Conservation (phyloP, 202 grass and related monocot species). For the Panicum virgatum region DNA sequence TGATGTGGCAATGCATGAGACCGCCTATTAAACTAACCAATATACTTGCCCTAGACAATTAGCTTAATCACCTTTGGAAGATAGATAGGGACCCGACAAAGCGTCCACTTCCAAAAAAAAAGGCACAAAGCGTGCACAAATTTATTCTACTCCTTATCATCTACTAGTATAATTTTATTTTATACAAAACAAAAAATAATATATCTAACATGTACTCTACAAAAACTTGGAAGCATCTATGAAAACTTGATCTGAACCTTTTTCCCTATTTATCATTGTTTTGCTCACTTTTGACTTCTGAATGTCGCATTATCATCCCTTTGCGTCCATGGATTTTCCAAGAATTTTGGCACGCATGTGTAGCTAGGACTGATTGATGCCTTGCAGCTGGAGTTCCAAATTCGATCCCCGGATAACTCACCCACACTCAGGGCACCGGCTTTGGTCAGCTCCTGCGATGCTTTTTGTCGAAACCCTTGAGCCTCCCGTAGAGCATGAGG, state of each 20-base stretch:
- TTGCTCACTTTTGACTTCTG: background rate
- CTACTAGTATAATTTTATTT: no score
- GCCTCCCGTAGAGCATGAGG: conserved; percentile 62
- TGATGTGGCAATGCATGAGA: no score
- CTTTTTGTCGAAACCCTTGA: conserved; percentile 43
- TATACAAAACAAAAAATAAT: no score
- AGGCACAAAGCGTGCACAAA: no score
- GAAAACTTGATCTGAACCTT: background rate
- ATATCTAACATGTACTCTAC: background rate
- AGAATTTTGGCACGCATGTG: background rate
- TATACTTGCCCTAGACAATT: no score
- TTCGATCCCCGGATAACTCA: background rate
- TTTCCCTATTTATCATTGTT: background rate
- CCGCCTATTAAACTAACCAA: no score
- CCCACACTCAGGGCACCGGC: background rate
- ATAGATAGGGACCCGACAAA: no score
- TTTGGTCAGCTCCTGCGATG: background rate
- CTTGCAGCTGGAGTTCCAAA: background rate
- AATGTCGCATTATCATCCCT: background rate
- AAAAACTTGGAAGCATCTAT: background rate
- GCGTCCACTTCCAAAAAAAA: no score
- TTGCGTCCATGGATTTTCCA: background rate
- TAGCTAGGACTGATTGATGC: background rate
- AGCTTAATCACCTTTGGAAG: no score
- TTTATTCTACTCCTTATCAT: no score